Base-by-base conservation (phyloP, 176 grass and related monocot species). In the Cenchrus fungigraminus region DNA sequence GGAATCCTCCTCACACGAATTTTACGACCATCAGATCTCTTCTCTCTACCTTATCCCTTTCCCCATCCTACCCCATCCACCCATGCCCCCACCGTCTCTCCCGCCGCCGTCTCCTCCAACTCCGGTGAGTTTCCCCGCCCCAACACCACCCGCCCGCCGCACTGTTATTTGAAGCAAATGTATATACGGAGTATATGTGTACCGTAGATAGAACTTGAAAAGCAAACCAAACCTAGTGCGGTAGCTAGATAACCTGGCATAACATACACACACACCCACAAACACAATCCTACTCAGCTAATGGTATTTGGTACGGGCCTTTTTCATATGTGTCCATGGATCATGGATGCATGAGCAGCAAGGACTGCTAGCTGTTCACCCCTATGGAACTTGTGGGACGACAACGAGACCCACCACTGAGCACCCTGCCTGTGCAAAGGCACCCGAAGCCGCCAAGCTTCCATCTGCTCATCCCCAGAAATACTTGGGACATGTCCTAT, bases 401-500 rank as follows among this genome's bases (percentile, higher is more conserved):
- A 61, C 89, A 83, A 47, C 1, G 63, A 75, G 85, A 84, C 89
- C 85, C 85, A 87, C 89, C 89, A 90, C 83, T 49, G 46, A 64
- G 80, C 44, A 62, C 68, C 14, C 66, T 72, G 79, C 45, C 79
- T 78, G 84, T 73, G 51, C 71, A 43, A 77, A 71, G 69, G 73
- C 13, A 54, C 19, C 19, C 5, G 22, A 29, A 61, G 1, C 56
- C 49, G 45, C 75, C 67, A 78, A 58, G 46, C 74, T 66, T 66
- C 37, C 81, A 66, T 73, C 44, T 6, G 28, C 68, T 31, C 60
- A 80, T 54, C 84, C 85, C 75, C 84, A 87, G 51, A 84, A 91
- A 91, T 91, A 87, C 69, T 91, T 91, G 89, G 80, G 68, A 87
- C 89, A 84, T 91, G 89, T 91, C 89, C 82, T 89, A 60, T n/a